Conservation (phyloP, 176 grass and related monocot species). For the Guadua angustifolia region DNA sequence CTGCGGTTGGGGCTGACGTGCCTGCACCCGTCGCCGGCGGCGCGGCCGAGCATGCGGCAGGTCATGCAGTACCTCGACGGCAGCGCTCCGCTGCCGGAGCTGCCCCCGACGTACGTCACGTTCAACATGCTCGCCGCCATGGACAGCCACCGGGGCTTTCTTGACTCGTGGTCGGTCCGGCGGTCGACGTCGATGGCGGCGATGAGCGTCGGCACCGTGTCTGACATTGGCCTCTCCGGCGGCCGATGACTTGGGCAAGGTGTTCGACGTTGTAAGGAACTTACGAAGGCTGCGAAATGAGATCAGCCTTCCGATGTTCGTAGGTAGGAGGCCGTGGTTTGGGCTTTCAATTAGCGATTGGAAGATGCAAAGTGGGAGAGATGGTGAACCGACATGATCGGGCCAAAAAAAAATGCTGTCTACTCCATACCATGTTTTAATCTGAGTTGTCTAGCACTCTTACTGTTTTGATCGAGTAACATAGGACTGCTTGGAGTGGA, state of each 20-base stretch:
- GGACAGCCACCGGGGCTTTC: constrained; percentile 15
- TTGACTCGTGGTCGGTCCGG: constrained; percentile 24
- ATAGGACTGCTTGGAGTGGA: background rate
- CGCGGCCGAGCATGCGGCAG: constrained; percentile 47
- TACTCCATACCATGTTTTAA: too few species aligned
- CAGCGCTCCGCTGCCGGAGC: constrained; percentile 37
- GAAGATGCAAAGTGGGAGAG: background rate
- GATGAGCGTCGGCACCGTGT: constrained; percentile 36
- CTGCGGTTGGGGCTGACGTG: constrained; percentile 50
- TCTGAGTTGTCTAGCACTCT: background rate
- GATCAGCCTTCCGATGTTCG: background rate
- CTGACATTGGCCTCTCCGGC: constrained; percentile 40
- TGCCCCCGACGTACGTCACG: constrained; percentile 36
- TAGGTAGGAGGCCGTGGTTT: background rate
- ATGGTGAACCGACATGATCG: background rate
- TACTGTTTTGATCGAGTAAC: background rate
- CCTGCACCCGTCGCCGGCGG: constrained; percentile 46
- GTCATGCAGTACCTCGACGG: constrained; percentile 52
- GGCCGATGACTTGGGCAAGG: constrained; percentile 20
- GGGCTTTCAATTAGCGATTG: background rate
- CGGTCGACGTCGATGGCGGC: background rate
- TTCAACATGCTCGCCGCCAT: constrained; percentile 31
- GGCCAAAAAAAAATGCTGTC: too few species aligned
- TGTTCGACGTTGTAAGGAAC: background rate
- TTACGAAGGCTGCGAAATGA: background rate